phyloP scores from a whole-genome alignment of 73 alveolate genomes.

The Blepharisma stoltei region DNA sequence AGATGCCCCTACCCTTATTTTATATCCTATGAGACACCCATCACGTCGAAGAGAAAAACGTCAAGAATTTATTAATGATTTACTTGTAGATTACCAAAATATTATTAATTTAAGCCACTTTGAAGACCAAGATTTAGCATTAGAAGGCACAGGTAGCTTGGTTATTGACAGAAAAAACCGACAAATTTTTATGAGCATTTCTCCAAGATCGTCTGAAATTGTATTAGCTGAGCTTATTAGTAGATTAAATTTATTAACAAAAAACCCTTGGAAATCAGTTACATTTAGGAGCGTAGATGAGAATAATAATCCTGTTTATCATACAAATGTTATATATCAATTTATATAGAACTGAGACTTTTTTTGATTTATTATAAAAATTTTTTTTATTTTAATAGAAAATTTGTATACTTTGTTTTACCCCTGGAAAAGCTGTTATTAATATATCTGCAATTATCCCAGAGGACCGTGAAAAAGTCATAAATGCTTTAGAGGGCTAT shows the following conservation, averaged over 20 bases:
- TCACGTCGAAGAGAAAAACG: slow-evolving; percentile 57
- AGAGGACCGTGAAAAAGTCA: slow-evolving; percentile 9
- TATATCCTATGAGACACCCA: slow-evolving; percentile 69
- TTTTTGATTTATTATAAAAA: no score
- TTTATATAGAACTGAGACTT: no score
- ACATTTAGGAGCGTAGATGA: slow-evolving; percentile 35
- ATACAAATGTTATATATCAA: slow-evolving; percentile 76
- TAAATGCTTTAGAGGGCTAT: background rate
- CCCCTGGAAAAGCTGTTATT: slow-evolving; percentile 45
- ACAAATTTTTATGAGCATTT: slow-evolving; percentile 34
- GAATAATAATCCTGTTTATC: slow-evolving; percentile 54
- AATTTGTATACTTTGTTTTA: slow-evolving; percentile 61
- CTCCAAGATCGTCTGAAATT: background rate
- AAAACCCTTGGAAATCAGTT: slow-evolving; percentile 28
- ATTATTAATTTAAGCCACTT: background rate
- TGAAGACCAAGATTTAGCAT: slow-evolving; percentile 28
- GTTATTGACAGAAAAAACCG: slow-evolving; percentile 54
- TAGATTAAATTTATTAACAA: slow-evolving; percentile 1
- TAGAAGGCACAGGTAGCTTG: slow-evolving; percentile 80
- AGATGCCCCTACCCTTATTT: slow-evolving; percentile 40
- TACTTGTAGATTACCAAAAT: background rate
- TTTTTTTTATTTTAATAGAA: slow-evolving; percentile 51
- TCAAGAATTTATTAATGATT: slow-evolving; percentile 27
- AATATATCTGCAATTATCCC: slow-evolving; percentile 39
- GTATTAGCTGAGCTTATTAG: background rate